Conservation (phyloP, 2,329 filamentous ascomycete genomes). For the Drechslerella stenobrocha region DNA sequence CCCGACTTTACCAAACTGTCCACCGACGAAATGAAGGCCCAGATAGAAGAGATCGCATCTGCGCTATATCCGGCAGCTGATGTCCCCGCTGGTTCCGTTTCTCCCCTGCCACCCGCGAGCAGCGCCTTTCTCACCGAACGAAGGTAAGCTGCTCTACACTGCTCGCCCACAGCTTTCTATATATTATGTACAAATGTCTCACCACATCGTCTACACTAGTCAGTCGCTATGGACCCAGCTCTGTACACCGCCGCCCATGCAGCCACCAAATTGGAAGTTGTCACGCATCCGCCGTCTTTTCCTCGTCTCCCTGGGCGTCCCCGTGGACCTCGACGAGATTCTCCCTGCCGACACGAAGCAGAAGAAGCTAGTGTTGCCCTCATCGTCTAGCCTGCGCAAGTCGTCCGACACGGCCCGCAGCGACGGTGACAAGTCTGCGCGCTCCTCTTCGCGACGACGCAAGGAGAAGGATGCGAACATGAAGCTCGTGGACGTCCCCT, state of each 20-base stretch:
- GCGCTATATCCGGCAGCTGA: constrained; percentile 51
- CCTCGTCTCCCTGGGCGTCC: constrained; percentile 90
- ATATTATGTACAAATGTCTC: neutral
- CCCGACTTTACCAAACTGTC: constrained; percentile 38
- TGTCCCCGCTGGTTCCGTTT: constrained; percentile 50
- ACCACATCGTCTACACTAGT: constrained; percentile 32
- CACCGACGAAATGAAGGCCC: constrained; percentile 19
- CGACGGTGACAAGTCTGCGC: constrained; percentile 54
- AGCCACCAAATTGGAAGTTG: constrained; percentile 96
- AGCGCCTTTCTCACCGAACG: constrained; percentile 47
- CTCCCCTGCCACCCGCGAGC: constrained; percentile 22
- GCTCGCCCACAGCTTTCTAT: neutral
- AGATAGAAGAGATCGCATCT: constrained; percentile 22
- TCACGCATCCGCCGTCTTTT: constrained; percentile 93
- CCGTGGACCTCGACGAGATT: constrained; percentile 95
- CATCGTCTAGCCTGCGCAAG: constrained; percentile 57
- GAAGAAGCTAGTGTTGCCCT: constrained; percentile 93
- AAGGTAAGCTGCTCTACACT: constrained; percentile 15
- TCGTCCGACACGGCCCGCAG: constrained; percentile 38
- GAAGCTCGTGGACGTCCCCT: constrained; percentile 51
- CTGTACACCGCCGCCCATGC: constrained; percentile 87
- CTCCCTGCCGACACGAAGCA: constrained; percentile 87
- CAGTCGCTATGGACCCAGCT: constrained; percentile 90
- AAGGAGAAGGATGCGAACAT: constrained; percentile 54
- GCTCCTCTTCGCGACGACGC: constrained; percentile 54